Conservation (phyloP, 208 protist genomes). For the Wallacemonas sp. region DNA sequence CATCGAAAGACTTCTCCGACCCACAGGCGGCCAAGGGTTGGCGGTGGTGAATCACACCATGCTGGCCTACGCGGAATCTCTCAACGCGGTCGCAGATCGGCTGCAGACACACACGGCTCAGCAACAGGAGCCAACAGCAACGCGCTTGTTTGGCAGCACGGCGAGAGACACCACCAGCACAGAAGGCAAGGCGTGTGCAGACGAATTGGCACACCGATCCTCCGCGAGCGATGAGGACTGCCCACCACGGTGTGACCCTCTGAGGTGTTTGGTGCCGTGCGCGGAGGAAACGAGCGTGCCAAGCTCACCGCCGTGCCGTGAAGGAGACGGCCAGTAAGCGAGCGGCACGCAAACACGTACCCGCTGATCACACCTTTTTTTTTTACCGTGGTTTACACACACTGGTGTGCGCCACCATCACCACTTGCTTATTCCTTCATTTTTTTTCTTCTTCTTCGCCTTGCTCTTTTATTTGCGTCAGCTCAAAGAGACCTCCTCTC, state of each 20-base stretch:
- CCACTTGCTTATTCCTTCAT: background rate
- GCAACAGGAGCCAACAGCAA: background rate
- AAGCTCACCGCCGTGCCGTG: too few species aligned
- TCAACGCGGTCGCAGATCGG: constrained; percentile 61
- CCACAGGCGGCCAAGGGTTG: constrained; percentile 44
- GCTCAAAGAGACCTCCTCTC: too few species aligned
- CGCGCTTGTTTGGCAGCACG: background rate
- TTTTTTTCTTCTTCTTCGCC: constrained; percentile 8
- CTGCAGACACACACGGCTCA: constrained; percentile 12
- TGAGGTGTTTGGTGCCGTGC: too few species aligned
- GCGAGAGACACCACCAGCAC: too few species aligned
- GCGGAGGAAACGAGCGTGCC: too few species aligned
- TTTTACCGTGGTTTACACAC: background rate
- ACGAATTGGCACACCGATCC: too few species aligned
- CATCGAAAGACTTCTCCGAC: constrained; percentile 74
- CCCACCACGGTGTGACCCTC: too few species aligned
- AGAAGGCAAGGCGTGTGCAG: too few species aligned
- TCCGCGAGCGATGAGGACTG: too few species aligned
- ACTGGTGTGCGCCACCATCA: background rate
- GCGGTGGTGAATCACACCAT: constrained; percentile 57
- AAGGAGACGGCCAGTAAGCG: too few species aligned
- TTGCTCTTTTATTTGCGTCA: too few species aligned
- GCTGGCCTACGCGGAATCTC: constrained; percentile 51
- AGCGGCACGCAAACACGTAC: background rate
- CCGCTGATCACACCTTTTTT: background rate